phyloP scores from a whole-genome alignment of 305 asterid species.

The Fraxinus velutina region DNA sequence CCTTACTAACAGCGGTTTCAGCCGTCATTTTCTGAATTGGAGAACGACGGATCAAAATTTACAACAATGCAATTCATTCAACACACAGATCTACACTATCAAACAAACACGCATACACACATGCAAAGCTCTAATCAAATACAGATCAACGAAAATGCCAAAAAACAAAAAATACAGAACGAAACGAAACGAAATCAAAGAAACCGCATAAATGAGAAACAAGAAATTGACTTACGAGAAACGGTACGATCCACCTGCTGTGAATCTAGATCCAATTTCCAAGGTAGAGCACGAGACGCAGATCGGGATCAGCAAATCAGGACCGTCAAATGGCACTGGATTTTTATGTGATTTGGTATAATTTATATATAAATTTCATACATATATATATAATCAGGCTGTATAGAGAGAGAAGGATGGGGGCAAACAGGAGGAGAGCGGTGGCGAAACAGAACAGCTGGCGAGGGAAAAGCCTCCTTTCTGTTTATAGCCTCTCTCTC shows the following conservation, averaged over 20 bases:
- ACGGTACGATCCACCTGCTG: constrained; percentile 31
- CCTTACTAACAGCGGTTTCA: constrained; percentile 38
- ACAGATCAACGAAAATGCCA: constrained; percentile 2
- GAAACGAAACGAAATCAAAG: not conserved
- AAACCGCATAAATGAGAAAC: not conserved
- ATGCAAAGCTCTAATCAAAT: not conserved
- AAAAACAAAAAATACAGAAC: not conserved
- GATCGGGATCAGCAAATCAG: constrained; percentile 32
- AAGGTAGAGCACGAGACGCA: constrained; percentile 19
- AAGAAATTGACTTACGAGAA: constrained; percentile 30
- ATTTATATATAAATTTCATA: not conserved
- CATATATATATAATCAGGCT: not conserved
- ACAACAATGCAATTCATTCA: constrained; percentile 21
- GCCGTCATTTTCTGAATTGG: constrained; percentile 35
- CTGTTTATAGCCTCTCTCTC: not conserved
- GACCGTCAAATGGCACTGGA: constrained; percentile 31
- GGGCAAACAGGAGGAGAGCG: constrained; percentile 12
- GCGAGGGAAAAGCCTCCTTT: constrained; percentile 15
- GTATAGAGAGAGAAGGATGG: constrained; percentile 10
- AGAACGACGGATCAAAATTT: constrained; percentile 27
- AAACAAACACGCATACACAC: not conserved
- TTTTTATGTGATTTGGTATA: constrained; percentile 10
- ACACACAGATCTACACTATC: not conserved
- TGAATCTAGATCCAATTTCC: constrained; percentile 36
- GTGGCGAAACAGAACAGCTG: constrained; percentile 16